Evolutionary conservation across 2,329 filamentous ascomycete genomes (phyloP).

Genomic region (Fusarium citri): DNA sequence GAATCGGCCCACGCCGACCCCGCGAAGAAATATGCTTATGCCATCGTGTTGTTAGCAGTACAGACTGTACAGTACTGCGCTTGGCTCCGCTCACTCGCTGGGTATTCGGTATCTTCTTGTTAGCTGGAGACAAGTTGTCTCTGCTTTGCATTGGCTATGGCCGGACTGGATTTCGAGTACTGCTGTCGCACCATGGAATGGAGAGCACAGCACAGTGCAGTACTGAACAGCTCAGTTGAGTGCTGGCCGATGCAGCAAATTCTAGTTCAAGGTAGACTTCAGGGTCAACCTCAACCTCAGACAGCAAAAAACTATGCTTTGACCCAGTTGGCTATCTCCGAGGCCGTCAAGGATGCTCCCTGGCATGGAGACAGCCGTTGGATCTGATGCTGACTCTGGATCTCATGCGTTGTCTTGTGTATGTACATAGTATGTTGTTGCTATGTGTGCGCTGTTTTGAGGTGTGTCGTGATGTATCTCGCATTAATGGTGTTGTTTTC

Average conservation of each 20-base stretch:
- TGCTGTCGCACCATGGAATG: constrained; percentile 28
- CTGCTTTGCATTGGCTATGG: constrained; percentile 25
- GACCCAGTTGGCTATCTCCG: constrained; percentile 14
- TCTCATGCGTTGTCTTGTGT: constrained; percentile 33
- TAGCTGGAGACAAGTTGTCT: constrained; percentile 1
- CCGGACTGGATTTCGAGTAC: constrained; percentile 29
- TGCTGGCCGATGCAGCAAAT: not conserved
- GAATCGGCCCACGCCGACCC: constrained; percentile 53
- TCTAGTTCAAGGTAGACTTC: not conserved
- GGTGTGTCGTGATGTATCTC: constrained; percentile 26
- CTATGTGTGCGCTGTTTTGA: constrained; percentile 23
- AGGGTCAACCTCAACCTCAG: constrained; percentile 18
- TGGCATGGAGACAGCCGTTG: constrained; percentile 20
- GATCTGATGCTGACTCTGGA: constrained; percentile 26
- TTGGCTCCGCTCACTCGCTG: not conserved
- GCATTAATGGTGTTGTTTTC: constrained; percentile 32
- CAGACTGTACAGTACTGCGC: not conserved
- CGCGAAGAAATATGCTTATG: constrained; percentile 49
- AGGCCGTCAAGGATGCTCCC: constrained; percentile 25
- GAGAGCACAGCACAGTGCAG: not conserved
- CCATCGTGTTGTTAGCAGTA: constrained; percentile 28
- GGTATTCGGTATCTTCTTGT: not conserved
- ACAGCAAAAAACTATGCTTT: constrained; percentile 8
- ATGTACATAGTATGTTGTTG: constrained; percentile 22
- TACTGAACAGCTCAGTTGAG: not conserved